These are phyloP conservation scores for Dispira simplex DNA, from an alignment of 192 early-diverging fungal species.

Conservation along the genomic window DNA sequence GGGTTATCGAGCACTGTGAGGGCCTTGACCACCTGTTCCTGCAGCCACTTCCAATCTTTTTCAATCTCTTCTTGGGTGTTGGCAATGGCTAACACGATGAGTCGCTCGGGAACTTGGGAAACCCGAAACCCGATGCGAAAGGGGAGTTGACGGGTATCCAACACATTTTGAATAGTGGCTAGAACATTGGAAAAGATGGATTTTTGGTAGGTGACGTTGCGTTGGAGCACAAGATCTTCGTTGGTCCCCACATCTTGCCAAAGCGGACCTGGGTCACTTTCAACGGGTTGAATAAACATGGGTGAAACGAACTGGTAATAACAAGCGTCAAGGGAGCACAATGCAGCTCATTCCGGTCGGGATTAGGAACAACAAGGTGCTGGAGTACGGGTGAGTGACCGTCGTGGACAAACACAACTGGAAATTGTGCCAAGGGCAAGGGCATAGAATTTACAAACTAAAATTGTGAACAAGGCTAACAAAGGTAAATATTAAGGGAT, in stretches of 20 bases:
- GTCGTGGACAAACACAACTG: too few species aligned
- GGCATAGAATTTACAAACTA: too few species aligned
- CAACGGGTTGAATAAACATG: slow-evolving; percentile 33
- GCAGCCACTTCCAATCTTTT: slow-evolving; percentile 79
- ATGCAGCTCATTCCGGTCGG: too few species aligned
- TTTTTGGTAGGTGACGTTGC: slow-evolving; percentile 38
- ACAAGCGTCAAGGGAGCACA: too few species aligned
- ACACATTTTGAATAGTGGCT: slow-evolving; percentile 88
- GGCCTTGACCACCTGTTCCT: slow-evolving; percentile 59
- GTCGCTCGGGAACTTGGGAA: slow-evolving; percentile 29
- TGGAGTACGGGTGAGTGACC: too few species aligned
- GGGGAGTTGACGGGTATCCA: slow-evolving; percentile 86
- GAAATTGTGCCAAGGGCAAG: too few species aligned
- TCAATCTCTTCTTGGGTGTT: slow-evolving; percentile 73
- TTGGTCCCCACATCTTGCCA: slow-evolving; percentile 48
- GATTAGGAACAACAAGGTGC: too few species aligned
- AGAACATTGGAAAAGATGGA: slow-evolving; percentile 48
- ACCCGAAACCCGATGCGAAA: slow-evolving; percentile 74
- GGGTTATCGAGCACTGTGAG: slow-evolving; percentile 56
- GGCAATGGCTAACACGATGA: slow-evolving; percentile 71
- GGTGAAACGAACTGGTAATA: too few species aligned
- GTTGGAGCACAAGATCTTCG: slow-evolving; percentile 53
- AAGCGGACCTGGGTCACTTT: slow-evolving; percentile 37
- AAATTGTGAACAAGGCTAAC: too few species aligned
- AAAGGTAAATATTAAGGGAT: too few species aligned